Evolutionary conservation across 2,329 filamentous ascomycete species (phyloP).

Genomic region (Apiospora rasikravindrae): DNA sequence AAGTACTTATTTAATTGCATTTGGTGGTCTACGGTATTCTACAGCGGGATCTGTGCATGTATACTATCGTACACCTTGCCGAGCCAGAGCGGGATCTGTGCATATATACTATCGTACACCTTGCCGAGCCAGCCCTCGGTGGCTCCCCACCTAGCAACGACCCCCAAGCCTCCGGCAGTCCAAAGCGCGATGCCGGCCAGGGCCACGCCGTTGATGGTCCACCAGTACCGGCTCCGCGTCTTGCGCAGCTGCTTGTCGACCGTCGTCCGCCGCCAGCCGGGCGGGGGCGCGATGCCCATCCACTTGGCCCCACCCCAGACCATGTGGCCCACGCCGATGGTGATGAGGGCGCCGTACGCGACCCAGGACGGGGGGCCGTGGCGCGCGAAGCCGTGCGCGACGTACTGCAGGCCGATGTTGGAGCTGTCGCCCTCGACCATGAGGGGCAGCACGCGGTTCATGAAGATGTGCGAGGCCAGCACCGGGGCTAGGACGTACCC

Average conservation of each 20-base stretch:
- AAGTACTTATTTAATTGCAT: background rate
- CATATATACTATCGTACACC: conserved; percentile 76
- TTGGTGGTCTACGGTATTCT: background rate
- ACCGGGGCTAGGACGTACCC: conserved; percentile 74
- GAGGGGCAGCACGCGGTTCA: conserved; percentile 79
- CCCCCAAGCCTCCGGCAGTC: conserved; percentile 79
- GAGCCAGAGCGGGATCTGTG: conserved; percentile 62
- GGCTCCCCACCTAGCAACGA: conserved; percentile 74
- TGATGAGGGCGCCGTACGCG: conserved; percentile 73
- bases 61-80: conserved; percentile 80
- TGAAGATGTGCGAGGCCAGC: conserved; percentile 71
- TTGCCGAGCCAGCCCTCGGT: conserved; percentile 80
- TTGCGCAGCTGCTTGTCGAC: conserved; percentile 58
- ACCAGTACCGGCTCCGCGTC: conserved; percentile 69
- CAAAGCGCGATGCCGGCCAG: conserved; percentile 68
- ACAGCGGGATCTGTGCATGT: conserved; percentile 41
- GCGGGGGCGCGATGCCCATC: conserved; percentile 68
- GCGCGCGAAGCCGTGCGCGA: conserved; percentile 82
- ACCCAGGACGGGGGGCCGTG: conserved; percentile 70
- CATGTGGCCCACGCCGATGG: conserved; percentile 75
- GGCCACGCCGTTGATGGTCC: conserved; percentile 70
- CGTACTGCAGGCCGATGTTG: conserved; percentile 82
- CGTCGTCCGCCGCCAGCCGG: conserved; percentile 53
- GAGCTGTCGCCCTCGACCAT: conserved; percentile 82
- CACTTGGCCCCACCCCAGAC: conserved; percentile 87